Base-by-base conservation (phyloP, 2,329 filamentous ascomycete genomes). In the Pseudocercospora fuligena region DNA sequence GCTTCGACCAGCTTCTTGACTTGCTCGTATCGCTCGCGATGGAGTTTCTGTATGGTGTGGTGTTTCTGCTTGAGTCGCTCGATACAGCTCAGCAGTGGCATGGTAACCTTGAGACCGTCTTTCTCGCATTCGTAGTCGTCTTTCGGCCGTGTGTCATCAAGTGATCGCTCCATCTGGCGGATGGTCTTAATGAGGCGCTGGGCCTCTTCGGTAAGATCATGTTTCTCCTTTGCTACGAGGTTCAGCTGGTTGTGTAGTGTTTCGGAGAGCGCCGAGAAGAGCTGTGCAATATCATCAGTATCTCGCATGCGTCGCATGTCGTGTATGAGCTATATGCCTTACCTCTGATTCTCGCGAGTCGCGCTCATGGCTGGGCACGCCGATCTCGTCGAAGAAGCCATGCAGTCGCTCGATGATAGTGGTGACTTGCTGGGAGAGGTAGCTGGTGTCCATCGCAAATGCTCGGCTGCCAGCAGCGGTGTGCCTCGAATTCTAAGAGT, bases 381-480 rank as follows among this genome's bases (percentile, higher is more conserved):
- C 95, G 76, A 99, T 99, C 78, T 99, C 94, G 79, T 99, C 95
- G 77, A 97, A 99, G 65, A 98, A 87, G 71, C 91, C 92, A 81
- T 98, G 94, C 68, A 99, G 87, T 81, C 97, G 93, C 80, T 88
- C 89, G 78, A 98, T 93, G 77, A 97, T 97, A 75, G 88, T 93
- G 73, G 93, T 95, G 82, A 99, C 92, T 87, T 98, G 95, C 80
- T 96, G 93, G 74, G 93, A 92, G 78, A 98, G 86, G 80, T 96
- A 96, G 79, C 92, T 92, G 66, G 94, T 93, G 82, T 97, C 94
- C 89, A 97, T 97, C 62, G 67, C 71, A 71, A 57, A 53, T 56
- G 31, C 36, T 36, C 58, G 64, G 72, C 74, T 74, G 74, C 73
- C 74, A 73, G 75, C 75, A 75, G 75, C 75, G 63, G 56, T 64